phyloP scores from a whole-genome alignment of 495 filamentous ascomycete genomes.

The Astrothelium macrocarpum region DNA sequence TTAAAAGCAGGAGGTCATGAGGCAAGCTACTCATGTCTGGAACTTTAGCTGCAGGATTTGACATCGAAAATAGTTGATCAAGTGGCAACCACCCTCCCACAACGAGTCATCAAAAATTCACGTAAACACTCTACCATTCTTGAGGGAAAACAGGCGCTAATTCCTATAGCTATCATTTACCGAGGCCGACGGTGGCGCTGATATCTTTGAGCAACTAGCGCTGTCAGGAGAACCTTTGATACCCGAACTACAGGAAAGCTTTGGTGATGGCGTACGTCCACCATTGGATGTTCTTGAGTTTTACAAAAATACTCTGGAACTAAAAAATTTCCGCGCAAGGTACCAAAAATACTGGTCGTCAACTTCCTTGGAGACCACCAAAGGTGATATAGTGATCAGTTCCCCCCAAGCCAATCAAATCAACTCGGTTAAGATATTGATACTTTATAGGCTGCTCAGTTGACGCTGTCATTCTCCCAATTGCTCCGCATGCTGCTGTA shows the following conservation, averaged over 20 bases:
- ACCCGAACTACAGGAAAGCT: neutral
- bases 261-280: neutral
- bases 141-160: neutral
- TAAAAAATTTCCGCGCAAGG: neutral
- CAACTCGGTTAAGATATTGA: neutral
- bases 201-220: neutral
- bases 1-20: neutral
- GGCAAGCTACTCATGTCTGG: neutral
- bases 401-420: neutral
- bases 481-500: conserved; percentile 52
- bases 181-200: neutral
- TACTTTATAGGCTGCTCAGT: conserved; percentile 43
- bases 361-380: neutral
- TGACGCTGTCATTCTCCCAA: conserved; percentile 48
- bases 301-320: neutral
- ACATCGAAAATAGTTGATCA: neutral
- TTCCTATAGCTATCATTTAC: neutral
- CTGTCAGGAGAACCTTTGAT: neutral
- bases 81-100: neutral
- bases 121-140: neutral
- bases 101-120: neutral
- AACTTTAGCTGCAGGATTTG: neutral
- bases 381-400: neutral
- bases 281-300: neutral
- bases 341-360: neutral